A percentile compares a stretch with the other conserved stretches of the same genome.
These are phyloP conservation scores for Fomitopsis pinicola DNA, from an alignment of 1,284 basidiomycete genomes.

Conservation along the genomic window DNA sequence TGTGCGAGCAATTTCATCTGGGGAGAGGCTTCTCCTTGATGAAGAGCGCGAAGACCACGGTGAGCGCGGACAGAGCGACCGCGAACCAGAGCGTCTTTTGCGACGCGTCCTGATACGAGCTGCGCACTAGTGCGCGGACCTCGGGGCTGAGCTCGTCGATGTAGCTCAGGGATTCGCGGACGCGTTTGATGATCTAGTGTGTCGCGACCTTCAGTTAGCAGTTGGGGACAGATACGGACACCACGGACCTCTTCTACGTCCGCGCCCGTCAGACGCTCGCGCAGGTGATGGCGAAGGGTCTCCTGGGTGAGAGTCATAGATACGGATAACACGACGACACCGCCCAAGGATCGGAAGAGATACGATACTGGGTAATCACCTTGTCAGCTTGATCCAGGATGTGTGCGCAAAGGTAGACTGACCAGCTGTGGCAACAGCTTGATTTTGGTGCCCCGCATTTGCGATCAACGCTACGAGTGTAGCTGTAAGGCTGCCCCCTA, in stretches of 20 bases:
- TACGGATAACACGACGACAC: slow-evolving; percentile 50
- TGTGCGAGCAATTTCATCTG: slow-evolving; percentile 6
- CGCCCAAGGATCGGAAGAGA: slow-evolving; percentile 61
- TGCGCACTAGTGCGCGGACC: slow-evolving; percentile 39
- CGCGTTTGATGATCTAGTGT: slow-evolving; percentile 45
- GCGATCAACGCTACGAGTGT: slow-evolving; percentile 57
- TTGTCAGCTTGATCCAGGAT: not conserved
- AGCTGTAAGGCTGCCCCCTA: slow-evolving; percentile 50
- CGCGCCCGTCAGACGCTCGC: slow-evolving; percentile 33
- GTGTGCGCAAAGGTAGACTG: slow-evolving; percentile 7
- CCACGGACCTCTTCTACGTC: slow-evolving; percentile 44
- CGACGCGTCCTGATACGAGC: slow-evolving; percentile 47
- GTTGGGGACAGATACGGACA: not conserved
- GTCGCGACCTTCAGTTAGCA: not conserved
- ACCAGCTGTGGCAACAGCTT: slow-evolving; percentile 64
- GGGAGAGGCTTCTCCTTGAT: slow-evolving; percentile 46
- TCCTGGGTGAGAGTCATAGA: slow-evolving; percentile 52
- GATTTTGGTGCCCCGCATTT: slow-evolving; percentile 55
- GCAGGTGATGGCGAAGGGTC: slow-evolving; percentile 41
- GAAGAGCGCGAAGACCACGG: slow-evolving; percentile 41
- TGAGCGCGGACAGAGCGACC: slow-evolving; percentile 33
- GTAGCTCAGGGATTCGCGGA: slow-evolving; percentile 52
- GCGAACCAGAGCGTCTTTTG: slow-evolving; percentile 45
- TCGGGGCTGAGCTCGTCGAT: slow-evolving; percentile 43
- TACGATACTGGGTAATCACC: slow-evolving; percentile 44